Percentiles rank a stretch among this genome's conserved stretches.
phyloP scores from a whole-genome alignment of 352 stramenopile species.

The Phytophthora hybrid region DNA sequence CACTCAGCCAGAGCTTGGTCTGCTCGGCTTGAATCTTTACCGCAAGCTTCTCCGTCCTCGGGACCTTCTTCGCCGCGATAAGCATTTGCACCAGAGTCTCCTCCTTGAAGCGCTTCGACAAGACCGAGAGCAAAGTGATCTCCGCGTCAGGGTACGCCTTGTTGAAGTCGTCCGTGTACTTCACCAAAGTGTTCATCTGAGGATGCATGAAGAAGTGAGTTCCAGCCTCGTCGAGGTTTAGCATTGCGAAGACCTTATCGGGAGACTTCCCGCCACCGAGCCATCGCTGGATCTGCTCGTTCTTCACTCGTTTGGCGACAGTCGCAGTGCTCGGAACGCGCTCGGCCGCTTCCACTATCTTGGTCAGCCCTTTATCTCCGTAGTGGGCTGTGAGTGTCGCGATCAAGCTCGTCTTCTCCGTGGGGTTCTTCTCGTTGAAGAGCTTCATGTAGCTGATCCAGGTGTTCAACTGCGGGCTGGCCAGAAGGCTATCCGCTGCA shows the following conservation, averaged over 20 bases:
- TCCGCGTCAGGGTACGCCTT: background rate
- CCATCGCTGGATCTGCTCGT: constrained; percentile 21
- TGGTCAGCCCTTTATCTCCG: constrained; percentile 10
- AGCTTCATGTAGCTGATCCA: constrained; percentile 6
- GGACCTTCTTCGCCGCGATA: constrained; percentile 15
- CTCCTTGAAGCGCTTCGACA: constrained; percentile 4
- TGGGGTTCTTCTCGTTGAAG: background rate
- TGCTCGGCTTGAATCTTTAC: constrained; percentile 18
- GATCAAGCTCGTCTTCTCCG: constrained; percentile 5
- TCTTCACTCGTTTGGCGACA: constrained; percentile 16
- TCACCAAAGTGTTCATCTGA: constrained; percentile 4
- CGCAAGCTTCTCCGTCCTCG: constrained; percentile 13
- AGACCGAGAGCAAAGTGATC: constrained; percentile 1
- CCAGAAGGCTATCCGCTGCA: background rate
- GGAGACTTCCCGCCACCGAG: constrained; percentile 2
- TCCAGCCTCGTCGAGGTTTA: constrained; percentile 10
- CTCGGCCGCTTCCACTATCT: background rate
- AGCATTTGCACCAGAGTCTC: constrained; percentile 9
- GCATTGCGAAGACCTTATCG: constrained; percentile 15
- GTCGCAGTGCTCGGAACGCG: background rate
- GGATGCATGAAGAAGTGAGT: constrained; percentile 9
- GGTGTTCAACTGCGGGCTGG: background rate
- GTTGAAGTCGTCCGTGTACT: constrained; percentile 13
- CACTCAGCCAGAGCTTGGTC: constrained; percentile 3
- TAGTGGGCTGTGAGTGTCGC: background rate